phyloP scores from a whole-genome alignment of 1,139 yeast species.

The Taphrina pruni region DNA sequence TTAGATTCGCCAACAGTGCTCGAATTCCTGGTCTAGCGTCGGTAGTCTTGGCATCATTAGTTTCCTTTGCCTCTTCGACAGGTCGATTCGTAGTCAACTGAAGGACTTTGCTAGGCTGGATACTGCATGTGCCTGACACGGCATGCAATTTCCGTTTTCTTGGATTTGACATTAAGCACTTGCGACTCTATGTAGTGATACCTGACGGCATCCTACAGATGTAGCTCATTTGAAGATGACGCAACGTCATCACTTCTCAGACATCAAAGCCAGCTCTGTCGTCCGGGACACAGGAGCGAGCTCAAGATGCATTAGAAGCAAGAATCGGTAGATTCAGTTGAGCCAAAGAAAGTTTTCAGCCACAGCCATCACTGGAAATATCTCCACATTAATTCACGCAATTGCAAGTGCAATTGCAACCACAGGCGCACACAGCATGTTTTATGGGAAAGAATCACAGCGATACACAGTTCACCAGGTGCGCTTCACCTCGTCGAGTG shows the following conservation, averaged over 20 bases:
- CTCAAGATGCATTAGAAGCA: neutral
- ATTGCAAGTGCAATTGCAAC: no score
- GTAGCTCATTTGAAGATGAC: neutral
- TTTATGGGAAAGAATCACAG: no score
- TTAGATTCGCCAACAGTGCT: neutral
- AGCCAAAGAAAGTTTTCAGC: slow-evolving; percentile 9
- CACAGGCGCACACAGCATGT: no score
- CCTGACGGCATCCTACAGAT: neutral
- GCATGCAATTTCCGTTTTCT: slow-evolving; percentile 1
- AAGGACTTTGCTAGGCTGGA: neutral
- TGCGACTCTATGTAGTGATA: neutral
- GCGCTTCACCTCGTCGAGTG: no score
- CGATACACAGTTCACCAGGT: no score
- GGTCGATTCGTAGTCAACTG: neutral
- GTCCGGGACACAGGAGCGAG: neutral
- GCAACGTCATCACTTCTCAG: neutral
- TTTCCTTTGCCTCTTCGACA: neutral
- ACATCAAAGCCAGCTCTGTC: neutral
- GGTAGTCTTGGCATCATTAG: neutral
- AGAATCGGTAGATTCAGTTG: neutral
- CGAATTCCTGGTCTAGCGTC: neutral
- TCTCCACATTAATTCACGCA: neutral
- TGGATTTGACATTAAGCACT: neutral
- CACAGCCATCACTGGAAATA: slow-evolving; percentile 4
- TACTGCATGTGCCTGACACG: neutral